Conservation (phyloP, 257 asterid genomes). For the Galeopsis tetrahit region DNA sequence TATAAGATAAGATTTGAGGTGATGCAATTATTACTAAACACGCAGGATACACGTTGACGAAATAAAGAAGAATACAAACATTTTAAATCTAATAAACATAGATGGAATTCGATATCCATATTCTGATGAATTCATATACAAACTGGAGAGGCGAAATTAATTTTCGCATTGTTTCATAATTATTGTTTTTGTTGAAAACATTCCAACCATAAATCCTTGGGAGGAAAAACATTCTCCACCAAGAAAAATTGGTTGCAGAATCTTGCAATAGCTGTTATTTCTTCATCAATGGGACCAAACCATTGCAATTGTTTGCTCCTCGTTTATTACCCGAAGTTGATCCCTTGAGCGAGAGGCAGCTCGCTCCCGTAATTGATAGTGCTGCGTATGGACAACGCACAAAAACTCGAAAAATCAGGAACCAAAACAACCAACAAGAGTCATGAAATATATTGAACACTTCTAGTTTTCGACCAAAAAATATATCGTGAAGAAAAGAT, state of each 20-base stretch:
- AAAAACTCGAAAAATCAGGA: slow-evolving; percentile 22
- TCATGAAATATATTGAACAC: background rate
- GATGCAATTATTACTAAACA: no score
- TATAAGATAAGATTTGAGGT: no score
- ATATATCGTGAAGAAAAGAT: background rate
- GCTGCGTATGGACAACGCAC: slow-evolving; percentile 44
- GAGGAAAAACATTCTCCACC: background rate
- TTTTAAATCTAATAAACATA: background rate
- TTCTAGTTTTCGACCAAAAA: background rate
- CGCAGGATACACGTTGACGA: background rate
- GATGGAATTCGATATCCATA: background rate
- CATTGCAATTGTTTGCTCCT: background rate
- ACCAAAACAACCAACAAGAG: background rate
- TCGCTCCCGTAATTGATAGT: slow-evolving; percentile 79
- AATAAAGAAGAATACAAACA: background rate
- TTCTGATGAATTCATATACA: background rate
- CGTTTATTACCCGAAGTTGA: slow-evolving; percentile 64
- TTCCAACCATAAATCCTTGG: slow-evolving; percentile 10
- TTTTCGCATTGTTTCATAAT: slow-evolving; percentile 18
- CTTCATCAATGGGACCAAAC: slow-evolving; percentile 24
- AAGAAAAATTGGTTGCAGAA: slow-evolving; percentile 16
- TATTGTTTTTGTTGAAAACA: slow-evolving; percentile 18
- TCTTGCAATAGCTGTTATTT: slow-evolving; percentile 19
- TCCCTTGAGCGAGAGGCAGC: slow-evolving; percentile 87
- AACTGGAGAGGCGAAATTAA: background rate